Percentiles rank a stretch among this genome's conserved stretches.
These are phyloP conservation scores for Suhomyces sp. DNA, from an alignment of 805 yeast species.

Conservation along the genomic window DNA sequence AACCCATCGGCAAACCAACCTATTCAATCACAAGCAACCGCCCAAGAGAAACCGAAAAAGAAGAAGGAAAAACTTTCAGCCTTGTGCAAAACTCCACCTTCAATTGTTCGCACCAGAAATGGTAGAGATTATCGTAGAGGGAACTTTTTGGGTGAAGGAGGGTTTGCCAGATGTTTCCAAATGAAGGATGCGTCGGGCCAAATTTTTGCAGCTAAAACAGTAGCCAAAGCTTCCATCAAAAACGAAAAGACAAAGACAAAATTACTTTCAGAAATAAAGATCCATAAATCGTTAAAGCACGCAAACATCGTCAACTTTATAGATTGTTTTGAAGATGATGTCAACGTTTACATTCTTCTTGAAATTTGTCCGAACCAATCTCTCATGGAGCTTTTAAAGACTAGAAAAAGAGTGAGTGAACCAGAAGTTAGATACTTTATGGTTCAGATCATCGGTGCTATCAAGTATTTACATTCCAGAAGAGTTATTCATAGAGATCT, in stretches of 20 bases:
- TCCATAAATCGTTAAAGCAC: slow-evolving; percentile 87
- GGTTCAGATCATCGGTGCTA: slow-evolving; percentile 92
- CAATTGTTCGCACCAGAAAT: slow-evolving; percentile 78
- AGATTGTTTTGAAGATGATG: slow-evolving; percentile 96
- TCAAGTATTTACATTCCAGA: slow-evolving; percentile 86
- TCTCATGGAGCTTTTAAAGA: slow-evolving; percentile 84
- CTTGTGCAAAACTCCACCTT: slow-evolving; percentile 94
- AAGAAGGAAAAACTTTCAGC: slow-evolving; percentile 87
- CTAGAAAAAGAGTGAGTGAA: slow-evolving; percentile 80
- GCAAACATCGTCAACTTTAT: slow-evolving; percentile 87
- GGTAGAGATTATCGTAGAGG: slow-evolving; percentile 93
- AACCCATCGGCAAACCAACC: slow-evolving; percentile 3
- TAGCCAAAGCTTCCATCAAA: slow-evolving; percentile 91
- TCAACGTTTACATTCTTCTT: slow-evolving; percentile 85
- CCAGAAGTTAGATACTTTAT: slow-evolving; percentile 88
- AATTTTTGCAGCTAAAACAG: slow-evolving; percentile 93
- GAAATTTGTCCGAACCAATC: slow-evolving; percentile 96
- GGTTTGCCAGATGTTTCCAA: slow-evolving; percentile 97
- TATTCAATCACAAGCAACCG: slow-evolving; percentile 11
- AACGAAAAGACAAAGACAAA: slow-evolving; percentile 85
- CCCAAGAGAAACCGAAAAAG: slow-evolving; percentile 44
- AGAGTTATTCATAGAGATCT: slow-evolving; percentile 94
- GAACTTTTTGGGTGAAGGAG: slow-evolving; percentile 92
- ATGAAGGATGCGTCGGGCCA: slow-evolving; percentile 87
- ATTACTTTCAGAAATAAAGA: slow-evolving; percentile 88